Evolutionary conservation across 2,329 filamentous ascomycete genomes (phyloP), one percentile per base, ranked within the genome.

Genomic region (Aspergillus uvarum): DNA sequence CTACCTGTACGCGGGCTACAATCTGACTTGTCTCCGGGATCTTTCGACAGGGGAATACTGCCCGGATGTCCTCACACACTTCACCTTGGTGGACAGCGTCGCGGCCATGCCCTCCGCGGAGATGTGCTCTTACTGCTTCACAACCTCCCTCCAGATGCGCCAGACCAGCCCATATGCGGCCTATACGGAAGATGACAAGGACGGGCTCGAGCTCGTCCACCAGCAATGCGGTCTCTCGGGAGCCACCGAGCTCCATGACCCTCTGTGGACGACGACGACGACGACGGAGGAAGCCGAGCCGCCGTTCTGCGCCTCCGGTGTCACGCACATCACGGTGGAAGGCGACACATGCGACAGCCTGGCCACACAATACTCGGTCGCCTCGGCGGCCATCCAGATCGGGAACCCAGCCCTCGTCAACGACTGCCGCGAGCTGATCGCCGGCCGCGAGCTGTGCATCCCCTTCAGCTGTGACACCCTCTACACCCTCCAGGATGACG

Each of bases 81-180:
- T 70, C 51, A 60, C 63, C 1, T 22, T 31, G 1, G 59, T 68
- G 1, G 12, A 49, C 4, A 59, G 32, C n/a, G 29, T 52, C 7
- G n/a, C 59, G 1, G 50, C 67, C 0, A 69, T 70, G 65, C 67
- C 67, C 1, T 7, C 54, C 1, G 44, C 47, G 4, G 67, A 73
- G 51, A 53, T 72, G 11, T 73, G 70, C 52, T 64, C 56, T 4
- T 47, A 49, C 47, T 72, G 70, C 29, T 31, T 31, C 29, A 31
- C 29, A 10, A 31, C 29, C 5, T 31, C 29, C 10, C 5, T 31
- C 29, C 29, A 31, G 10, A 31, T 31, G 29, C 29, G 10, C 5
- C 29, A 31, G 29, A 10, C 29, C 5, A 31, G 29, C 29, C 29
- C 5, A 5, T 31, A 31, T 31, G 29, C 29, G 10, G 29, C 29